These are phyloP conservation scores for Fusarium robinianum DNA, from an alignment of 2,329 filamentous ascomycete species.

Conservation along the genomic window DNA sequence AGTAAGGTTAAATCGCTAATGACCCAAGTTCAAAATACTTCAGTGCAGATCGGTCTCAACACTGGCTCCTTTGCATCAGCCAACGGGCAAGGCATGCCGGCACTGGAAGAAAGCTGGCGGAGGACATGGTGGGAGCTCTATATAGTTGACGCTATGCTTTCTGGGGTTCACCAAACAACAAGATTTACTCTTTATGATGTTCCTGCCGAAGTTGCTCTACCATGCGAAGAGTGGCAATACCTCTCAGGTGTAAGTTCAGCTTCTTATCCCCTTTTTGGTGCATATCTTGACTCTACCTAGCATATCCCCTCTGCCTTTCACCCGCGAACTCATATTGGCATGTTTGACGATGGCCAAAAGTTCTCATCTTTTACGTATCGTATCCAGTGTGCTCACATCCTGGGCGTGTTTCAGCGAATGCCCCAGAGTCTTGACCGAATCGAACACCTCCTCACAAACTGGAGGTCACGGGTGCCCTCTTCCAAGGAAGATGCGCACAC, in stretches of 20 bases:
- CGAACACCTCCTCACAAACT: constrained; percentile 65
- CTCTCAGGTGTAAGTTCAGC: constrained; percentile 53
- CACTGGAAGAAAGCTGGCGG: constrained; percentile 80
- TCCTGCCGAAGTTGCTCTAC: constrained; percentile 69
- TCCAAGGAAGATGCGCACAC: constrained; percentile 73
- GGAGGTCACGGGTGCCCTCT: constrained; percentile 76
- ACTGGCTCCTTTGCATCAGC: constrained; percentile 65
- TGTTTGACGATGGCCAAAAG: constrained; percentile 66
- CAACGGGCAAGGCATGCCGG: constrained; percentile 65
- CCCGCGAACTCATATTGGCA: constrained; percentile 70
- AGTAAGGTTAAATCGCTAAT: constrained; percentile 71
- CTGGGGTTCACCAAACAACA: constrained; percentile 74
- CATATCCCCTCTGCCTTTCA: constrained; percentile 62
- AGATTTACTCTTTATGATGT: constrained; percentile 71
- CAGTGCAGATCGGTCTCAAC: constrained; percentile 76
- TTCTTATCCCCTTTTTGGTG: accelerated
- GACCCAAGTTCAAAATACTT: constrained; percentile 67
- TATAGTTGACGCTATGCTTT: constrained; percentile 79
- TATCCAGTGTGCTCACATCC: constrained; percentile 76
- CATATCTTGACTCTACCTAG: constrained; percentile 41
- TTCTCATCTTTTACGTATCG: constrained; percentile 88
- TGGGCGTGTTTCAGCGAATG: constrained; percentile 72
- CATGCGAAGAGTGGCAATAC: constrained; percentile 79
- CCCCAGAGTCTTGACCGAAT: constrained; percentile 56
- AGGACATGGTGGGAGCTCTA: constrained; percentile 89